Base-by-base conservation (phyloP, 2,329 filamentous ascomycete species). In the Zarea fungicola region DNA sequence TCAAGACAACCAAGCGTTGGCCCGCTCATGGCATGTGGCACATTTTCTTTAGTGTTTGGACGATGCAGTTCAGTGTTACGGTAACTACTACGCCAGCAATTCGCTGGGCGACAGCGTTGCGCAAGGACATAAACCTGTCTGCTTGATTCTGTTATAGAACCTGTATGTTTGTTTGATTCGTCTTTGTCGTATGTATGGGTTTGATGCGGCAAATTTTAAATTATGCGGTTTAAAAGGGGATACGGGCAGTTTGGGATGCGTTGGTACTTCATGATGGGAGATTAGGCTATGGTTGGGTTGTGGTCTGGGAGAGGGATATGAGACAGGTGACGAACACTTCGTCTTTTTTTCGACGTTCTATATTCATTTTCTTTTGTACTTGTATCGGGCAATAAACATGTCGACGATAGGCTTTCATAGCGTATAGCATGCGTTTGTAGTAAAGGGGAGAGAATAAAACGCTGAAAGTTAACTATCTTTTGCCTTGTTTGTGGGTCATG, bases 321-420 rank as follows among this genome's bases (percentile, higher is more conserved):
- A 19, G 8, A 29, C n/a, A 28, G 36, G 21, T 21, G 35, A 40
- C 13, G 28, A 48, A 26, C 18, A 21, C 37, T 37, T 48, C 28
- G 19, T 42, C 41, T 35, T 40, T 44, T 57, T 55, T 50, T 32
- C 34, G 54, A 57, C 55, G 57, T 52, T 51, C 47, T 51, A 54
- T 54, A 54, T 52, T 54, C 55, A 52, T 55, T 43, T 56, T 56
- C 50, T 55, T 48, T 55, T 56, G 57, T 56, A 59, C 23, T 42
- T 42, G 18, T 48, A 42, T 42, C 29, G 21, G 25, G 44, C 44
- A 42, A 48, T n/a, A n/a, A 36, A 48, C 22, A 60, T 48, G 54
- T 54, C 53, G 52, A 55, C 36, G 52, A 58, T 49, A 44, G 49
- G 47, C 41, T 62, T 54, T 58, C 50, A 59, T 58, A 59, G 51